Evolutionary conservation across 768 basidiomycete species (phyloP), one percentile per base, ranked within the genome.

Genomic region (Leccinum incarnatum): DNA sequence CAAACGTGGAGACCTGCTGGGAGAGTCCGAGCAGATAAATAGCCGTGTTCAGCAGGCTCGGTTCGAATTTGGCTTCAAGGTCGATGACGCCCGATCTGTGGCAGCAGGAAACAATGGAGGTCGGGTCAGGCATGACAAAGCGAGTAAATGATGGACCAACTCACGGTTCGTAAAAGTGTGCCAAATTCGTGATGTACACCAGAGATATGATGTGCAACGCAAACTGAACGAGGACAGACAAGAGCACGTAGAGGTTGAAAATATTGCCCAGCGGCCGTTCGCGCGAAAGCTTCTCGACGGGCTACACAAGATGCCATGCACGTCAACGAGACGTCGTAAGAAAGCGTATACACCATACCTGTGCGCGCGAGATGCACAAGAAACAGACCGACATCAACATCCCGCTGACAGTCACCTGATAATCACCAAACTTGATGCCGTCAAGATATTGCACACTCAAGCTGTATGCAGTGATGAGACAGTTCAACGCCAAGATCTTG

Each of bases 381-480:
- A 99, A 99, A 74, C 96, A 99, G 29, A 98, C 91, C 29, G 92
- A 95, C 95, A 99, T 97, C 69, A 98, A 79, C 71, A 72, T 72
- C 21, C 97, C 97, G 1, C 92, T 97, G 60, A 99, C 87, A 2
- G 96, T 98, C 34, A 97, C 89, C 70, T 99, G 96, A 72, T 99
- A 99, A 72, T 99, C 97, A 14, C 97, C 97, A 74, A 95, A 98
- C 75, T 98, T 98, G 81, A 99, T 98, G 19, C 97, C 97, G 63
- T 98, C 96, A 2, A 99, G 80, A 69, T 99, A 98, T 73, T 96
- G 95, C 30, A 98, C 97, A 65, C 92, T 95, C 60, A 98, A 79
- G 71, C 93, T 95, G 77, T 96, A 98, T n/a, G 97, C 97, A 3
- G 95, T 96, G 74, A 98, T 99, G 45, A 99, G 79, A 69, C 97